Evolutionary conservation across 2,329 filamentous ascomycete species (phyloP), one percentile per base, ranked within the genome.

Genomic region (Xylariaceae sp.): DNA sequence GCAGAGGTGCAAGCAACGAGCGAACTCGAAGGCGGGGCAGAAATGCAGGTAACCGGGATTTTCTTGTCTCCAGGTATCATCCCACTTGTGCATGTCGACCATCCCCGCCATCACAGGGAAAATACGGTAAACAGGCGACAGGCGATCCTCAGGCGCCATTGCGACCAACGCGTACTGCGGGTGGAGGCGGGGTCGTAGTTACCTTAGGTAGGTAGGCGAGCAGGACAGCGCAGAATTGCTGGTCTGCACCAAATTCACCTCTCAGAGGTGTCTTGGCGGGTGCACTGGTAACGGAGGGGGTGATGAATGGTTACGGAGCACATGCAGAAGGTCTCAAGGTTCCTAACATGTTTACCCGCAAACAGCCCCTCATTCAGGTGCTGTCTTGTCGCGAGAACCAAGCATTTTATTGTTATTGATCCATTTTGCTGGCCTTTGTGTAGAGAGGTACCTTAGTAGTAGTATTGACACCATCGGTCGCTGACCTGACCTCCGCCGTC

Each of bases 321-420:
- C n/a, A n/a, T n/a, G n/a, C n/a, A n/a, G n/a, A n/a, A n/a, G n/a
- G n/a, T n/a, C n/a, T n/a, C n/a, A n/a, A n/a, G n/a, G n/a, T n/a
- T n/a, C n/a, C n/a, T n/a, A n/a, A n/a, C n/a, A n/a, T n/a, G n/a
- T n/a, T n/a, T 49, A 58, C 52, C 58, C 52, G 51, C 58, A 58
- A 59, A 51, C 47, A 57, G 60, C 61, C 61, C 61, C 60, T 63
- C 62, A 55, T 58, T 56, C 52, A 49, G 27, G 47, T 49, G 47
- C n/a, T 42, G 22, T 19, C 40, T 19, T 18, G 40, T 30, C 19
- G 19, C 11, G 19, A 30, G 40, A 9, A 27, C 12, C 15, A 12
- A 38, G 35, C 35, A 44, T 19, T 44, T 32, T 33, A 27, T 48
- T 49, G 22, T 27, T 27, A 7, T 27, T 27, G 22, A 27, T 27